Percentiles rank a stretch among this genome's conserved stretches.
Evolutionary conservation across 805 yeast species (phyloP).

Genomic region (Scheffersomyces lignosus): DNA sequence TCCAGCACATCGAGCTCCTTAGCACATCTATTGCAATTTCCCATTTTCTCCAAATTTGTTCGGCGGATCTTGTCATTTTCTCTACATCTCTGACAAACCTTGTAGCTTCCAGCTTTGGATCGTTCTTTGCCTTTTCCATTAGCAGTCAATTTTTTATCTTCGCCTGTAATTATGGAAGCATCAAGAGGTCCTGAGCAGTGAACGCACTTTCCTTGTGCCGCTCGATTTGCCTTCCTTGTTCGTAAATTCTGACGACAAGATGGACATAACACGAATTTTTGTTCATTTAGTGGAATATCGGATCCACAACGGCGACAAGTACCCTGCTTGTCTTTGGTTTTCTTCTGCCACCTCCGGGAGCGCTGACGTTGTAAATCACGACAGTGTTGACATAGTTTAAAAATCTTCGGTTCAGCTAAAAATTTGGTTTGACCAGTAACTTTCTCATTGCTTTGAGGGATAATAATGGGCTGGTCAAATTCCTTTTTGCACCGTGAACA

Average conservation of each 20-base stretch:
- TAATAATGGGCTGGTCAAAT: slow-evolving; percentile 46
- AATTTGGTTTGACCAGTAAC: slow-evolving; percentile 23
- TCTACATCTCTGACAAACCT: slow-evolving; percentile 67
- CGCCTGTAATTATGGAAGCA: slow-evolving; percentile 36
- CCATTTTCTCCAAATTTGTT: slow-evolving; percentile 53
- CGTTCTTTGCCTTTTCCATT: slow-evolving; percentile 19
- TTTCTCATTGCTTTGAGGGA: slow-evolving; percentile 23
- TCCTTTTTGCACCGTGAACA: slow-evolving; percentile 64
- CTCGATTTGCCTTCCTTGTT: slow-evolving; percentile 56
- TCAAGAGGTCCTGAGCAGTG: slow-evolving; percentile 63
- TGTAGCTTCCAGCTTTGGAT: slow-evolving; percentile 37
- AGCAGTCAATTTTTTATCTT: slow-evolving; percentile 13
- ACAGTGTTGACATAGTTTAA: slow-evolving; percentile 63
- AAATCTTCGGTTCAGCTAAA: slow-evolving; percentile 43
- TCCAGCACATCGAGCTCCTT: slow-evolving; percentile 45
- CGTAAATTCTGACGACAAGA: slow-evolving; percentile 57
- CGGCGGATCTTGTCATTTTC: slow-evolving; percentile 60
- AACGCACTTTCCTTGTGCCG: slow-evolving; percentile 64
- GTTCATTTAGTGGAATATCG: slow-evolving; percentile 49
- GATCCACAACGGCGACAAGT: slow-evolving; percentile 67
- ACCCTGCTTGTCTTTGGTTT: slow-evolving; percentile 58
- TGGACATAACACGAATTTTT: slow-evolving; percentile 59
- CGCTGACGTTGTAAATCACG: slow-evolving; percentile 63
- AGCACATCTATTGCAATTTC: slow-evolving; percentile 66
- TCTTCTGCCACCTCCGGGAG: slow-evolving; percentile 63